Evolutionary conservation across 1,284 basidiomycete genomes (phyloP).

Genomic region (Cystobasidiaceae sp.): DNA sequence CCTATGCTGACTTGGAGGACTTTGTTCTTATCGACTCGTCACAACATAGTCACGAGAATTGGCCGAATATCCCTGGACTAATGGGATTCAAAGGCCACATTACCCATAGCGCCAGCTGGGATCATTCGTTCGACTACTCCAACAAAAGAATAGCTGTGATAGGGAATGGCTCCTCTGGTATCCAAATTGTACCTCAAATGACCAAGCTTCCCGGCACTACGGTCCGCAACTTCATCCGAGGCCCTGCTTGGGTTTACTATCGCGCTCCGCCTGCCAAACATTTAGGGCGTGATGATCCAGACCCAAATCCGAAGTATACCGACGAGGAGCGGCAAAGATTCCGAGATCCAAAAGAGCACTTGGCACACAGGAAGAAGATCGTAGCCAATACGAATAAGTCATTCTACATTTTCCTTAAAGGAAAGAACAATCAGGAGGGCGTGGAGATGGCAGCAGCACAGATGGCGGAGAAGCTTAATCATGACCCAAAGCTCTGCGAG

Average conservation of each 20-base stretch:
- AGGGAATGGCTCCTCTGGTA: slow-evolving; percentile 37
- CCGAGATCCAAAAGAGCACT: not conserved
- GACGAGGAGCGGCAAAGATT: not conserved
- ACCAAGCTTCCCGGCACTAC: slow-evolving; percentile 24
- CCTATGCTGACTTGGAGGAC: not conserved
- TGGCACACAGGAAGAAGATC: not conserved
- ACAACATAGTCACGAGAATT: slow-evolving; percentile 15
- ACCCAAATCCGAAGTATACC: slow-evolving; percentile 19
- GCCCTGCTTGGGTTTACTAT: not conserved
- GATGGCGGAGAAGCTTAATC: not conserved
- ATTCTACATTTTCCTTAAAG: slow-evolving; percentile 37
- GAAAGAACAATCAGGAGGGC: not conserved
- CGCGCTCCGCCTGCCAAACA: not conserved
- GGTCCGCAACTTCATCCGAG: slow-evolving; percentile 31
- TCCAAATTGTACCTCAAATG: slow-evolving; percentile 37
- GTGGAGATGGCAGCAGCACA: not conserved
- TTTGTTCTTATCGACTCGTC: slow-evolving; percentile 3
- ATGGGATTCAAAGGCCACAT: slow-evolving; percentile 37
- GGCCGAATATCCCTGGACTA: slow-evolving; percentile 20
- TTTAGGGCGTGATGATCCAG: slow-evolving; percentile 7
- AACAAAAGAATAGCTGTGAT: slow-evolving; percentile 46
- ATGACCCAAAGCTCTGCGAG: not conserved
- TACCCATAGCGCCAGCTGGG: slow-evolving; percentile 47
- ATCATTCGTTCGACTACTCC: slow-evolving; percentile 40
- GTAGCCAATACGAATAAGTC: slow-evolving; percentile 35